Evolutionary conservation across 2,329 filamentous ascomycete species (phyloP), one percentile per base, ranked within the genome.

Genomic region (Sphaerulina vaccinii): DNA sequence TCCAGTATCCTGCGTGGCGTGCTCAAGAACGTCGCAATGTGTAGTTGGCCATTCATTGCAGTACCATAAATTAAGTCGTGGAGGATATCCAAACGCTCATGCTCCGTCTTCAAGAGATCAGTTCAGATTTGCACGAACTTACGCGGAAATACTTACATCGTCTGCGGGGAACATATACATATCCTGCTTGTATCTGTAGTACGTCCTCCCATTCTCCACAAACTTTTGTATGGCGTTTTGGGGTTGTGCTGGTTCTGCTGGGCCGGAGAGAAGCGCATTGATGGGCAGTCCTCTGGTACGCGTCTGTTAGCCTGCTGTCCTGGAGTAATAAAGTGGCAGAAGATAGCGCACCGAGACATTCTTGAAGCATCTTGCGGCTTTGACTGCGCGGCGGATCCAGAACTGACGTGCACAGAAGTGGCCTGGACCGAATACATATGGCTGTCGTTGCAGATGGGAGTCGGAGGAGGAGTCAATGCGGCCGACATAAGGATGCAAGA

Each of bases 1-100:
- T 84, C 82, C 49, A 84, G 73, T 55, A 84, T 79, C 54, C 79
- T 75, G 51, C 73, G 72, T 49, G 71, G 70, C 3, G 62, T 65
- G 60, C 65, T 63, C 52, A 70, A 58, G 35, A 69, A 63, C 43
- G 76, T 66, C 32, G 75, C 53, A 16, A 55, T 36, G 43, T 61
- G 59, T 32, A 61, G 43, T 21, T 60, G 54, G 9, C 52, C 52
- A 33, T 54, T 50, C 35, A 61, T 73, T 55, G 76, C 70, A 82
- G 56, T 47, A 8, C 43, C 49, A 46, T 57, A 58, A 32, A 63
- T 62, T 15, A 62, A 45, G 23, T 49, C 38, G 41, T 64, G 60
- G 32, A 64, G 50, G 33, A 62, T 57, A 41, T 63, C 61, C 32
- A 63, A 40, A 16, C 57, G 57, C 40, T 62, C 57, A 38, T 44